Base-by-base conservation (phyloP, 1,139 yeast genomes). In the Torulaspora globosa region DNA sequence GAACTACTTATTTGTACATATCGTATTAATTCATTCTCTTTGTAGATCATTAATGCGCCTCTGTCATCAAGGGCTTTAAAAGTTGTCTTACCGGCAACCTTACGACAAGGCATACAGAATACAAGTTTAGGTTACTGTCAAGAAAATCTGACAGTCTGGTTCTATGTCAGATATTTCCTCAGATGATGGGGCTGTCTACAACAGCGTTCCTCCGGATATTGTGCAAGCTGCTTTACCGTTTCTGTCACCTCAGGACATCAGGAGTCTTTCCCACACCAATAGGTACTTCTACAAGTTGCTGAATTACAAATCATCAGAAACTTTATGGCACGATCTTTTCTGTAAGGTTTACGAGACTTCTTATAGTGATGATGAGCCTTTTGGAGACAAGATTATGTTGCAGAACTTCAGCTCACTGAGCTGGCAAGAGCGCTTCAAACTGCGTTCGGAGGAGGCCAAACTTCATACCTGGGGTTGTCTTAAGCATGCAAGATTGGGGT, bases 401-500 rank as follows among this genome's bases (percentile, higher is more conserved):
- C 47, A 48, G 29, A 56, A 55, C 29, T 50, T 50, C 40, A 62
- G 68, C 10, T 62, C 62, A 2, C 50, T 60, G 47, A 69, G 74
- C 50, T 81, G 86, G 86, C 72, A 71, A 4, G 71, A 71, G 32
- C 58, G 79, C 42, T 81, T 75, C 59, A 57, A 70, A 12, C 51
- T 71, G 38, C 65, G 87, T 37, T 59, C 72, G 1, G 56, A 58
- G 28, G 60, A 70, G 1, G 76, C 78, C 3, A 62, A 69, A 36
- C 55, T 84, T 3, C 76, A 70, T 53, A 79, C 87, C 0, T 83
- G 94, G 94, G 87, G 89, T 1, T 66, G 75, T 12, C 59, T 74
- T 5, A 66, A 66, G 26, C 69, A 71, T 40, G 83, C 82, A 1
- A 63, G 92, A 36, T 66, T 84, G 40, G 94, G 92, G 0, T 76